These are phyloP conservation scores for Parasitella parasitica DNA, from an alignment of 371 early-diverging fungal species.

Conservation along the genomic window DNA sequence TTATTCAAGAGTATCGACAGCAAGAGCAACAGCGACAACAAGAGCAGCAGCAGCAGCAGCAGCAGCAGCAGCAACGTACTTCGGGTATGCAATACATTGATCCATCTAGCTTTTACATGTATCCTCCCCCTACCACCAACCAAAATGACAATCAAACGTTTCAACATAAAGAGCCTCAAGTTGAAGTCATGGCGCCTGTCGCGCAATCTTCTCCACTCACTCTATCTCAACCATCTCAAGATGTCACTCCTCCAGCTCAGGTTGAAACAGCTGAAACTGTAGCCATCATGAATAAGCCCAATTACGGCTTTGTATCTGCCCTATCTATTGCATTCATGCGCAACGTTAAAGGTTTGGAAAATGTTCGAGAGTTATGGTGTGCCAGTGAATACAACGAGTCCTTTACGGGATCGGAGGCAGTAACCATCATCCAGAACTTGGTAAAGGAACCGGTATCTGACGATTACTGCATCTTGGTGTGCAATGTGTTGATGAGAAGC, in stretches of 20 bases:
- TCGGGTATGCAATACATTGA: not conserved
- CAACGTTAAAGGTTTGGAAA: conserved; percentile 21
- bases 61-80: not conserved
- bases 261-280: not conserved
- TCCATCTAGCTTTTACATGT: conserved; percentile 3
- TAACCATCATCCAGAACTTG: conserved; percentile 21
- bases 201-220: not conserved
- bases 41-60: not conserved
- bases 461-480: conserved; percentile 22
- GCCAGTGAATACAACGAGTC: conserved; percentile 38
- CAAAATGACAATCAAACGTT: not conserved
- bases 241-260: not conserved
- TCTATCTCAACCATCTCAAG: not conserved
- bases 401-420: conserved; percentile 35
- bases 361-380: conserved; percentile 35
- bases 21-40: conserved; percentile 2
- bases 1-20: not conserved
- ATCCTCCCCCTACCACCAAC: not conserved
- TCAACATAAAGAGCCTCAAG: not conserved
- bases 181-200: not conserved
- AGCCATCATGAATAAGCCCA: conserved; percentile 4
- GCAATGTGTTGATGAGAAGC: conserved; percentile 24
- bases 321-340: conserved; percentile 24
- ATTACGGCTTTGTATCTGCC: conserved; percentile 31
- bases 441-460: conserved; percentile 22